A percentile compares a stretch with the other conserved stretches of the same genome.
These are phyloP conservation scores for Phaeophleospora eucalypticola DNA, from an alignment of 2,329 filamentous ascomycete genomes.

Conservation along the genomic window DNA sequence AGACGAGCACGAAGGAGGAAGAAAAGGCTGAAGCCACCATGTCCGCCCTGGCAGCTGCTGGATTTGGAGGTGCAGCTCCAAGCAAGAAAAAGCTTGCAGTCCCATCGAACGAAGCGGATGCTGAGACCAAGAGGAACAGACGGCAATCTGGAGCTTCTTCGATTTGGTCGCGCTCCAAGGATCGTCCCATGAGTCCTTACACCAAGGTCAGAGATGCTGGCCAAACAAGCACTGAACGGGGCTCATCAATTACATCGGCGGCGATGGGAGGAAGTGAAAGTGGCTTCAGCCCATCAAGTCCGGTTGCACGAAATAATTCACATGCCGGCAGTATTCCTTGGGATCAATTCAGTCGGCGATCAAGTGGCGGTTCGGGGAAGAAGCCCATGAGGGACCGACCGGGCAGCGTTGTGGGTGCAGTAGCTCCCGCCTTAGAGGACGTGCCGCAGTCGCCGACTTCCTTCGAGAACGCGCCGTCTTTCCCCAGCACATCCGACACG, in stretches of 20 bases:
- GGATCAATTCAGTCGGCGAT: conserved; percentile 18
- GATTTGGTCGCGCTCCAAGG: conserved; percentile 13
- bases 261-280: conserved; percentile 1
- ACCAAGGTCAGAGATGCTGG: conserved; percentile 23
- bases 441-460: conserved; percentile 7
- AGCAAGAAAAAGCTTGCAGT: conserved; percentile 10
- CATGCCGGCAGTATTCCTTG: neutral
- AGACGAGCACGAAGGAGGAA: neutral
- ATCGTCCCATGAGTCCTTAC: conserved; percentile 21
- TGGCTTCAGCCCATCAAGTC: neutral
- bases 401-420: conserved; percentile 20
- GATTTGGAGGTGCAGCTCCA: conserved; percentile 1
- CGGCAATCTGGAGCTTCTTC: conserved; percentile 21
- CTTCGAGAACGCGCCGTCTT: conserved; percentile 2
- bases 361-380: conserved; percentile 17
- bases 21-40: neutral
- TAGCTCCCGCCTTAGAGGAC: conserved; percentile 2
- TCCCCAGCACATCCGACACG: conserved; percentile 17
- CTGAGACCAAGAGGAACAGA: conserved; percentile 15
- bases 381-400: conserved; percentile 24
- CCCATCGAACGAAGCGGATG: conserved; percentile 10
- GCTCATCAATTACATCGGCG: conserved; percentile 6
- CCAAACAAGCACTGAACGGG: conserved; percentile 16
- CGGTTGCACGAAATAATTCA: neutral
- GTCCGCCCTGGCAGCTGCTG: neutral